Base-by-base conservation (phyloP, 331 rosid species). In the Erythrophleum ivorense region DNA sequence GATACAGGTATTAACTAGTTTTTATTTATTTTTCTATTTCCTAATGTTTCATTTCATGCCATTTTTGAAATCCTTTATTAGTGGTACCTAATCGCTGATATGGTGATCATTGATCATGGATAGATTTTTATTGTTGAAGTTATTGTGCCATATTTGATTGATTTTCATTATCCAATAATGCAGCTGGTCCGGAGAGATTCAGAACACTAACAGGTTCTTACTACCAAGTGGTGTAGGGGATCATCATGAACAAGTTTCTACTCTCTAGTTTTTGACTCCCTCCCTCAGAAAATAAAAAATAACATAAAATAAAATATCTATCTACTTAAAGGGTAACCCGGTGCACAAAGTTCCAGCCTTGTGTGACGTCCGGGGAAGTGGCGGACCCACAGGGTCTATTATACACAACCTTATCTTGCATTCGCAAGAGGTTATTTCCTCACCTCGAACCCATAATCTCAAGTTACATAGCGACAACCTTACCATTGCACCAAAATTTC, bases 151-250 rank as follows among this genome's bases (percentile, higher is more conserved):
- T 54, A 59, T 76, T 21, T 87, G 75, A 90, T 82, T 80, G 71
- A 53, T 81, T 81, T 43, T 84, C 19, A 21, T 38, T 83, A 40
- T 70, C 81, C 64, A 46, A 78, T 55, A 62, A 80, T 86, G 86
- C 92, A 94, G 98, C 98, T 84, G 97, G 98, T 72, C 98, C 92
- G 81, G 97, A 94, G 89, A 90, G 98, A 86, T 94, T 94, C 84
- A 89, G 98, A 78, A 94, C 98, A 41, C 84, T 94, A 74, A 94
- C 98, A 14, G 89, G 96, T 71, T 94, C 98, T 69, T 94, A 94
- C 82, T 94, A 94, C 87, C 78, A 97, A 77, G 97, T 97, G 67
- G 98, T 97, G 5, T 97, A 92, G 82, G 98, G 97, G 62, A 88
- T 94, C 85, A 94, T 94, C 78, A 90, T 92, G 97, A 96, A 97